phyloP scores from a whole-genome alignment of 257 asterid genomes.

The Gentiana straminea region DNA sequence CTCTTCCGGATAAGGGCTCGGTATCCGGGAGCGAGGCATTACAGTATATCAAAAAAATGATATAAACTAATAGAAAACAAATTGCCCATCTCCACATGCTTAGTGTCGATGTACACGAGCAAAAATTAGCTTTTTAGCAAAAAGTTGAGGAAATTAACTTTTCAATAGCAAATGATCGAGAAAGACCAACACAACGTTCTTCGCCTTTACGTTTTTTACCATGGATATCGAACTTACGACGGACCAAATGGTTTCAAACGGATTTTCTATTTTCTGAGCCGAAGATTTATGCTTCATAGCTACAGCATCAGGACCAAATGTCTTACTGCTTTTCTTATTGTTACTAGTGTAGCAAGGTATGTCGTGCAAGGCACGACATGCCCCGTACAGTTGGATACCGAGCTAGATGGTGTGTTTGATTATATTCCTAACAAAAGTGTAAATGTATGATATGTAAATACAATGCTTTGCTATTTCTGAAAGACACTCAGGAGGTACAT shows the following conservation, averaged over 20 bases:
- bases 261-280: conserved; percentile 27
- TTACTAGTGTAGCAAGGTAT: neutral
- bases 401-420: too few relatives aligned
- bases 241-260: conserved; percentile 89
- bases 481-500: too few relatives aligned
- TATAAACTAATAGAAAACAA: neutral
- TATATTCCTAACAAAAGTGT: too few relatives aligned
- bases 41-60: conserved; percentile 5
- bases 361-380: too few relatives aligned
- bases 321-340: conserved; percentile 42
- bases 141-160: conserved; percentile 31
- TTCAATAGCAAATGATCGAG: conserved; percentile 71
- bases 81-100: neutral
- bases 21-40: conserved; percentile 1
- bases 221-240: conserved; percentile 63
- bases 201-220: conserved; percentile 85
- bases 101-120: neutral
- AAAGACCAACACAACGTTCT: conserved; percentile 67
- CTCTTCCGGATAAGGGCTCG: too few relatives aligned
- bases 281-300: conserved; percentile 45
- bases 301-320: conserved; percentile 37
- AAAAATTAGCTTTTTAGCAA: neutral
- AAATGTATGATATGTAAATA: too few relatives aligned
- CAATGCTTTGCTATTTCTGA: too few relatives aligned
- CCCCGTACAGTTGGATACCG: too few relatives aligned